These are phyloP conservation scores for Hippophae rhamnoides DNA, from an alignment of 306 rosid genomes.

Conservation along the genomic window DNA sequence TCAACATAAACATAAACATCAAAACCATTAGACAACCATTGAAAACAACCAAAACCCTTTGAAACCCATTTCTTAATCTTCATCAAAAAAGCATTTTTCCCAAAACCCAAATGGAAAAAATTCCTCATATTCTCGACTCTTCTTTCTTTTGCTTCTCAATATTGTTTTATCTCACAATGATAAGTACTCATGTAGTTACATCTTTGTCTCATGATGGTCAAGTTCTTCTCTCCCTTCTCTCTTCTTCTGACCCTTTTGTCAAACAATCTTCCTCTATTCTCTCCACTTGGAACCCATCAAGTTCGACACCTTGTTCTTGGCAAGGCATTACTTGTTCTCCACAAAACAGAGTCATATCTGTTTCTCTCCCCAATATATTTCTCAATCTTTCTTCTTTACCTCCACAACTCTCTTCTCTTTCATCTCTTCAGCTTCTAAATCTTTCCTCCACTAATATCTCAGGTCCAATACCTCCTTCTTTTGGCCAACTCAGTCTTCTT, in stretches of 20 bases:
- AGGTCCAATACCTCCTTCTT: constrained; percentile 67
- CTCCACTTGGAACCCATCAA: constrained; percentile 78
- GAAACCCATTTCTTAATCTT: constrained; percentile 5
- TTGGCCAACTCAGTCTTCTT: constrained; percentile 63
- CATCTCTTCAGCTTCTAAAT: constrained; percentile 81
- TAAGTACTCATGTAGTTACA: constrained; percentile 20
- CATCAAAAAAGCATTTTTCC: constrained; percentile 18
- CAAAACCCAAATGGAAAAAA: constrained; percentile 32
- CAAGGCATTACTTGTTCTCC: constrained; percentile 78
- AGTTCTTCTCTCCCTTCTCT: constrained; percentile 69
- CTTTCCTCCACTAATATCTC: constrained; percentile 85
- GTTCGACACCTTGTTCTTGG: constrained; percentile 88
- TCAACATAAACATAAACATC: constrained; percentile 13
- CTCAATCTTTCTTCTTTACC: constrained; percentile 72
- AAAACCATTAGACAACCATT: constrained; percentile 15
- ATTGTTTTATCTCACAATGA: constrained; percentile 24
- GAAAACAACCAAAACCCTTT: constrained; percentile 2
- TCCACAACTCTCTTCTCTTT: constrained; percentile 57
- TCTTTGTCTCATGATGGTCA: constrained; percentile 79
- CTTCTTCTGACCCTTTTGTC: constrained; percentile 30
- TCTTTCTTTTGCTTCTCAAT: constrained; percentile 25
- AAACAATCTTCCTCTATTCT: constrained; percentile 49
- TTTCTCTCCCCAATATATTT: constrained; percentile 64
- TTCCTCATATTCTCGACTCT: constrained; percentile 1
- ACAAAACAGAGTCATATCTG: constrained; percentile 72